Evolutionary conservation across 192 early-diverging fungal species (phyloP).

Genomic region (Podila minutissima): DNA sequence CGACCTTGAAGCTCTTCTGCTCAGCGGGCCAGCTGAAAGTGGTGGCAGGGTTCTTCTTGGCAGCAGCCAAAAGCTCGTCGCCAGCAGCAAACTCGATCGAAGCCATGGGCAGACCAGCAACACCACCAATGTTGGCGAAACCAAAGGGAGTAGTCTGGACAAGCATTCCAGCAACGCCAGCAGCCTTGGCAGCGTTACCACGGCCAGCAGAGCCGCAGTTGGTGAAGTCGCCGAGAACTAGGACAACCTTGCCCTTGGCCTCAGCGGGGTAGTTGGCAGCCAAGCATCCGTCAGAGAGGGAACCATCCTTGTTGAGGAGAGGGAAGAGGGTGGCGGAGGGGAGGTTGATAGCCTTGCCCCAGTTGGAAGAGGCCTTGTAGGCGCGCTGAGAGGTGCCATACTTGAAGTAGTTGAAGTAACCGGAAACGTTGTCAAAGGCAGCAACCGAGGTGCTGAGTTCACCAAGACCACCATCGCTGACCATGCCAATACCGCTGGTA

Average conservation of each 20-base stretch:
- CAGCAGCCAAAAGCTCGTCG: conserved; percentile 33
- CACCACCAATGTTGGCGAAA: conserved; percentile 21
- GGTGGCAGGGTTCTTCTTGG: conserved; percentile 24
- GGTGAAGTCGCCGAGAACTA: conserved; percentile 56
- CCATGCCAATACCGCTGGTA: conserved; percentile 45
- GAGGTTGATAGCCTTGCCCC: conserved; percentile 42
- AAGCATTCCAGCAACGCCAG: conserved; percentile 37
- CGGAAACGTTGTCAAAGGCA: conserved; percentile 19
- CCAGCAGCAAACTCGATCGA: conserved; percentile 41
- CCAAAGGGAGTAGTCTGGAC: conserved; percentile 39
- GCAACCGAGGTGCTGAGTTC: conserved; percentile 8
- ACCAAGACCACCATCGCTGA: conserved; percentile 18
- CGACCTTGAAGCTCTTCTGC: conserved; percentile 8
- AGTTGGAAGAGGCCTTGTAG: conserved; percentile 16
- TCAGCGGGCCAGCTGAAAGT: conserved; percentile 5
- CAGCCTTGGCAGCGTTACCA: conserved; percentile 38
- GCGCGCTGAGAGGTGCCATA: conserved; percentile 23
- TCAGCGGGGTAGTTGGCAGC: conserved; percentile 9
- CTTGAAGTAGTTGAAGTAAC: conserved; percentile 17
- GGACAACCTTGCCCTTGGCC: conserved; percentile 53
- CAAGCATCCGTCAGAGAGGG: conserved; percentile 37
- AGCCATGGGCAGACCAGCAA: conserved; percentile 40
- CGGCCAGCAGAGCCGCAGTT: conserved; percentile 51
- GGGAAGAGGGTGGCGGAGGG: conserved; percentile 42
- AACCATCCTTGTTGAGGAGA: conserved; percentile 26